Evolutionary conservation across 169 alveolate genomes (phyloP), one percentile per base, ranked within the genome.

Genomic region (Babesia ovis): DNA sequence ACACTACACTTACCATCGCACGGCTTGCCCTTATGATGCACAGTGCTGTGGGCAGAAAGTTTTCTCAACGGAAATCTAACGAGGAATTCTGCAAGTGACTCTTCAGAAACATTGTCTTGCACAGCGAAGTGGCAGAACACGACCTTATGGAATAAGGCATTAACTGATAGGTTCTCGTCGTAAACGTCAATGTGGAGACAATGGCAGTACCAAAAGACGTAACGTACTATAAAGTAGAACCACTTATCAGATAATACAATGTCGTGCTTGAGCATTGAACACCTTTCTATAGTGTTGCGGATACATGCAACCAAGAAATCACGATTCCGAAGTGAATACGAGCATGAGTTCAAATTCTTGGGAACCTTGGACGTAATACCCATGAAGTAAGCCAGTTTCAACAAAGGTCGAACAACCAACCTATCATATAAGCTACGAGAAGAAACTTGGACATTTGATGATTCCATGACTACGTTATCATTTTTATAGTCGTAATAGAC

Each of bases 121-220:
- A 23, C 41, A 45, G 64, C 67, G 53, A 66, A 56, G 51, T 68
- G 67, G 27, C 16, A 57, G 39, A 45, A 68, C 29, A 64, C 69
- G 18, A 75, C 54, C 41, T 66, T 34, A 58, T 75, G 69, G 50
- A 75, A 58, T 25, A 54, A 34, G 9, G 20, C 82, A 50, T 77
- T 43, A 20, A 34, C 37, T 3, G 70, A 25, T 25, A 59, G 32
- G 50, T 68, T 45, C 29, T 57, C 71, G 45, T 54, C 70, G 51
- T 37, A 34, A 25, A 77, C 37, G 25, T 77, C 73, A 8, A 42
- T 59, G 57, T 77, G 76, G 32, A 77, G 61, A 51, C 86, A 77
- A 18, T 69, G 68, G 57, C 77, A 77, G 50, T 57, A 54, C 86
- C 86, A 77, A 59, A 66, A 66, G 27, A 62, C 71, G 54, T 61